A percentile compares a stretch with the other conserved stretches of the same genome.
These are phyloP conservation scores for Entophlyctis luteolus DNA, from an alignment of 192 early-diverging fungal genomes.

Conservation along the genomic window DNA sequence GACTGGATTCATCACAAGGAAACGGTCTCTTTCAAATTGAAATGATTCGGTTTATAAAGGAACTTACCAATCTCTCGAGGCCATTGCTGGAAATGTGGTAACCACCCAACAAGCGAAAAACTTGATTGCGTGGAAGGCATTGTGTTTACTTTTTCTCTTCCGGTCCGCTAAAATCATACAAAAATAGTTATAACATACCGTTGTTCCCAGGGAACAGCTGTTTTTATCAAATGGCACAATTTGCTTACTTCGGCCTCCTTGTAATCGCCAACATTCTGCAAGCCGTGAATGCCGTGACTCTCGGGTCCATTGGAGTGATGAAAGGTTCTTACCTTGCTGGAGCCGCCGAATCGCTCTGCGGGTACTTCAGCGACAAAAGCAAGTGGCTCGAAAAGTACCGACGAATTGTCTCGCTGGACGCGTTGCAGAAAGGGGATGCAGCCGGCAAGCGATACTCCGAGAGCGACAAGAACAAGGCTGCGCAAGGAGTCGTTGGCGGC, in stretches of 20 bases:
- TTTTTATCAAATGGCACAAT: slow-evolving; percentile 93
- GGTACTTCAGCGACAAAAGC: slow-evolving; percentile 97
- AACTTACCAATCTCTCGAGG: slow-evolving; percentile 76
- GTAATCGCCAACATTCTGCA: slow-evolving; percentile 96
- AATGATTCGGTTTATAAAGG: slow-evolving; percentile 92
- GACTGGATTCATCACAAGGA: slow-evolving; percentile 96
- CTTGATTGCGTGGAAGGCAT: slow-evolving; percentile 83
- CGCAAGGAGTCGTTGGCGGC: slow-evolving; percentile 94
- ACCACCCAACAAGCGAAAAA: slow-evolving; percentile 89
- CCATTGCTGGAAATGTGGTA: slow-evolving; percentile 96
- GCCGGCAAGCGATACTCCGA: slow-evolving; percentile 88
- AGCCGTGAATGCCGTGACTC: slow-evolving; percentile 89
- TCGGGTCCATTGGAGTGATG: slow-evolving; percentile 97
- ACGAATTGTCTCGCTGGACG: slow-evolving; percentile 97
- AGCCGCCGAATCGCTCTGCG: slow-evolving; percentile 90
- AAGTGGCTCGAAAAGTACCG: slow-evolving; percentile 97
- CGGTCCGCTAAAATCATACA: not conserved
- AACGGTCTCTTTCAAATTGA: slow-evolving; percentile 92
- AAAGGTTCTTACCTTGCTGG: slow-evolving; percentile 96
- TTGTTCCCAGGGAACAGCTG: slow-evolving; percentile 94
- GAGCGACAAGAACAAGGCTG: slow-evolving; percentile 95
- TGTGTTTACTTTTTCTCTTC: not conserved
- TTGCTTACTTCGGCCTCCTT: slow-evolving; percentile 90
- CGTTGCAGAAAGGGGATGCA: slow-evolving; percentile 79
- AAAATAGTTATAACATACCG: slow-evolving; percentile 83